phyloP scores from a whole-genome alignment of 805 yeast genomes.

The Ogataea polymorpha region DNA sequence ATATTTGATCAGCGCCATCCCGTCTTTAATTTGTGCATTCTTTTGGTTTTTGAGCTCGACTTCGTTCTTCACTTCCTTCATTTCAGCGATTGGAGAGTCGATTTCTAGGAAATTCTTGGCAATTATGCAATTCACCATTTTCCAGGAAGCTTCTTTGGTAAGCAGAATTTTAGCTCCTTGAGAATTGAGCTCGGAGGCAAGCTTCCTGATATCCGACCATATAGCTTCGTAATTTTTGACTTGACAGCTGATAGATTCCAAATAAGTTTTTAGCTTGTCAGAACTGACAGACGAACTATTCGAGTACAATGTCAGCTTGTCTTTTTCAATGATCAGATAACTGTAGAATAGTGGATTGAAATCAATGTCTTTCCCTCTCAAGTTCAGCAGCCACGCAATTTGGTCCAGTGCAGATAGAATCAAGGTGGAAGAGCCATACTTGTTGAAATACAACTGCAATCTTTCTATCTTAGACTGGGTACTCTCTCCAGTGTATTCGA shows the following conservation, averaged over 20 bases:
- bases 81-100: conserved; percentile 55
- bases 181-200: conserved; percentile 30
- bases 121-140: conserved; percentile 48
- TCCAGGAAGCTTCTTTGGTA: conserved; percentile 67
- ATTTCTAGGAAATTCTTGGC: conserved; percentile 39
- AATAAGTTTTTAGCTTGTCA: conserved; percentile 35
- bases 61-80: conserved; percentile 51
- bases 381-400: conserved; percentile 84
- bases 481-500: conserved; percentile 62
- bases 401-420: conserved; percentile 67
- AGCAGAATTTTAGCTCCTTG: conserved; percentile 39
- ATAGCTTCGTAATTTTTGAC: conserved; percentile 43
- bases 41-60: conserved; percentile 50
- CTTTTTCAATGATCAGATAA: conserved; percentile 45
- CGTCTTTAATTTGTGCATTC: conserved; percentile 55
- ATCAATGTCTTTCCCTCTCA: conserved; percentile 58
- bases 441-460: conserved; percentile 39
- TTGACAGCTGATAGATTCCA: conserved; percentile 42
- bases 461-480: conserved; percentile 54
- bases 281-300: conserved; percentile 26
- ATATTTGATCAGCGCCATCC: conserved; percentile 50
- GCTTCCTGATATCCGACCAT: conserved; percentile 41
- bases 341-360: conserved; percentile 54
- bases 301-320: conserved; percentile 39
- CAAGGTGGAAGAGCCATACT: conserved; percentile 24